Evolutionary conservation across 1,284 basidiomycete genomes (phyloP), one percentile per base, ranked within the genome.

Genomic region (Ustilago xerochloae): DNA sequence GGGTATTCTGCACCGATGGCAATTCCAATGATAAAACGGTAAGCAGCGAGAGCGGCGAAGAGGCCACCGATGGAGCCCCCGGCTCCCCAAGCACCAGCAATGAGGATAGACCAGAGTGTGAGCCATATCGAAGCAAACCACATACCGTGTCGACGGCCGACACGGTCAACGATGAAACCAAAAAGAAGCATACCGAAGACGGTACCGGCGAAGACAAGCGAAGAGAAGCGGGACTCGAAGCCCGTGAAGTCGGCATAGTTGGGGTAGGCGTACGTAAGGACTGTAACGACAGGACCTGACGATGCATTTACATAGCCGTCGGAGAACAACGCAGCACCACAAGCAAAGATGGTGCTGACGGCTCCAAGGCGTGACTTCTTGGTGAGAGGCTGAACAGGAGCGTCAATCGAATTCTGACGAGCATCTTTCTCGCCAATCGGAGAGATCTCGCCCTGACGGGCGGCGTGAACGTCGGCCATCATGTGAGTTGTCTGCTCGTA

Each of bases 81-180:
- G 1, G 91, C 91, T 30, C 94, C 93, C 62, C 90, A 88, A 3
- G 93, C 93, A 10, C 72, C 92, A 1, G 94, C 92, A 33, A 91
- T 91, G 24, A 97, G 88, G 18, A 84, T 52, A 49, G 77, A 78
- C 65, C 57, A 77, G 49, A 82, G 73, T 8, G 78, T 66, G 22
- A 78, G 70, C 69, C 66, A 75, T 56, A 74, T 45, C 12, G 63
- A 74, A 26, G 77, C 50, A 74, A 88, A 75, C 70, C 91, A 90
- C 93, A 93, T 94, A 61, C 93, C 92, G 77, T 90, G 91, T 81
- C 95, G 95, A 56, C 94, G 89, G 8, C 94, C 94, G 60, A 94
- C 78, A 82, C 91, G 92, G 84, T 97, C 94, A 8, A 91, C 92
- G 6, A 80, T 35, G 30, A 76, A 67, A 16, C 87, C 87, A 54